phyloP scores from a whole-genome alignment of 2,329 filamentous ascomycete genomes.

The Diatrype stigma region DNA sequence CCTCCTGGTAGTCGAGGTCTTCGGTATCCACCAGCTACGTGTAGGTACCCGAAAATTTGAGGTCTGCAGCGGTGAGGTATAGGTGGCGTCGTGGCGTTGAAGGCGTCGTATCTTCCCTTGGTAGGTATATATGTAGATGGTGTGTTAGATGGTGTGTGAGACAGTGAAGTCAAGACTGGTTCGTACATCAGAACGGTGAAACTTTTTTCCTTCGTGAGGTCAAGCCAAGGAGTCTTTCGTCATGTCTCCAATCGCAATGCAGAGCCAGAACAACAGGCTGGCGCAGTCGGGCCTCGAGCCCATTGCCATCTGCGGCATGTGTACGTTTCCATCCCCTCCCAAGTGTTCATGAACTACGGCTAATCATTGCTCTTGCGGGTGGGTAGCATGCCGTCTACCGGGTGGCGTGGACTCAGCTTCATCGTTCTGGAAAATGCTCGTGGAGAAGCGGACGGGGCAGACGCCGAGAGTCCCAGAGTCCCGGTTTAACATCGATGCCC shows the following conservation, averaged over 20 bases:
- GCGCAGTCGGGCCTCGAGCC: slow-evolving; percentile 14
- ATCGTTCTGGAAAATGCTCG: slow-evolving; percentile 16
- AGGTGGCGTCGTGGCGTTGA: background rate
- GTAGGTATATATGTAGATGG: background rate
- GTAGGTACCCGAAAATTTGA: too few relatives aligned
- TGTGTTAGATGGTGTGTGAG: background rate
- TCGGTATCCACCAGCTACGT: background rate
- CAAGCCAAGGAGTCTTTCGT: background rate
- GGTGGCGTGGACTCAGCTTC: slow-evolving; percentile 15
- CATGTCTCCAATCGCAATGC: slow-evolving; percentile 7
- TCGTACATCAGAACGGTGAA: background rate
- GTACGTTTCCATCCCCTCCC: slow-evolving; percentile 10
- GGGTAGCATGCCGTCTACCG: slow-evolving; percentile 14
- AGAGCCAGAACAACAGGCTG: slow-evolving; percentile 1
- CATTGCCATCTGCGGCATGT: slow-evolving; percentile 22
- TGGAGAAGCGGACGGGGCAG: slow-evolving; percentile 16
- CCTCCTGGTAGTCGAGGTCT: background rate
- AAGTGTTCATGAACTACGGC: background rate
- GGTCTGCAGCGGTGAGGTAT: background rate
- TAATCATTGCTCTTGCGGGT: background rate
- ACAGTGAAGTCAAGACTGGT: background rate
- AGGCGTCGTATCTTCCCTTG: background rate
- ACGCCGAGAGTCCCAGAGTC: slow-evolving; percentile 17
- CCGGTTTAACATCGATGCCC: slow-evolving; percentile 21
- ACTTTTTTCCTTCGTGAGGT: background rate